Evolutionary conservation across 352 stramenopile species (phyloP), one percentile per base, ranked within the genome.

Genomic region (Phytophthora citricola): DNA sequence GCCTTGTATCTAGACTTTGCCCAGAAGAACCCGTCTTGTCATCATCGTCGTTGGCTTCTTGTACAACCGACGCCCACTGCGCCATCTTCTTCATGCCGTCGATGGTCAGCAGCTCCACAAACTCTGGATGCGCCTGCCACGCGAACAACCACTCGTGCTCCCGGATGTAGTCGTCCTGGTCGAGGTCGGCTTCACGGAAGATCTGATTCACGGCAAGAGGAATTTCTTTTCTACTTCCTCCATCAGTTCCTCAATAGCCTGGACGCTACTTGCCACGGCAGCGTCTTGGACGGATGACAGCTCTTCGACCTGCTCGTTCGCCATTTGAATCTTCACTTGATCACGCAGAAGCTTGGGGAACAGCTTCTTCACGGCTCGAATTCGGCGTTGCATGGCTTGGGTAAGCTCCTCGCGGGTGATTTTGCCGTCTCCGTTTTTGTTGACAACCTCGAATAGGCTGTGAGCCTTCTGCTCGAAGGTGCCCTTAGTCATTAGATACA

Each of bases 21-120:
- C 51, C 46, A 3, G 43, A 63, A 15, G 61, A 20, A 0, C 51
- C 58, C 15, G 64, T 55, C 10, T 81, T 71, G n/a, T 74, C 69
- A 31, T 83, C 66, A 4, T 68, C 68, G 10, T 78, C 62, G 26
- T 58, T 63, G 26, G n/a, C 17, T 2, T 75, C 66, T 52, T 75
- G 71, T 4, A 91, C 83, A 20, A 91, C 80, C 0, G 83, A 88
- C 10, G 84, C 84, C 84, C 84, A 91, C 52, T 92, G 83, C 24
- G 83, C 81, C 50, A 94, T 83, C 56, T 94, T 94, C 55, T 90
- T 90, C 84, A 94, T 91, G 14, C 84, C 87, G 47, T 94, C 87
- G 49, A 94, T 91, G 1, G 87, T 93, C 76, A 94, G 75, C 43
- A 94, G 69, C 62, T 94, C 87, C 5, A 94, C 84, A 29, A 94